A percentile compares a stretch with the other conserved stretches of the same genome.
phyloP scores from a whole-genome alignment of 768 basidiomycete genomes.

The Inosperma sp. region DNA sequence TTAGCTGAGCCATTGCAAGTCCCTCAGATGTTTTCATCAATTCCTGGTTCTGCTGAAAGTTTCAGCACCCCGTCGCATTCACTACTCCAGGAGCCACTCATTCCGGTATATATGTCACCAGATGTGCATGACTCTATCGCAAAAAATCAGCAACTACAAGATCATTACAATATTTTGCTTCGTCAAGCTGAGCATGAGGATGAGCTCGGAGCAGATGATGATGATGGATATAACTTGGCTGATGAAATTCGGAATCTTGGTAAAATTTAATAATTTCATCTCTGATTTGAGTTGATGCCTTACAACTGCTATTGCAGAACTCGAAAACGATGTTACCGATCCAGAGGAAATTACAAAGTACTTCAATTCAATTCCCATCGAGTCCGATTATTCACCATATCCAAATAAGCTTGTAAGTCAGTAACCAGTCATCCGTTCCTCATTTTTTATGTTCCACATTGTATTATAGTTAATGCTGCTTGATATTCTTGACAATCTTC shows the following conservation, averaged over 20 bases:
- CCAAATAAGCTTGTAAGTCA: neutral
- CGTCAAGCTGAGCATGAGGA: neutral
- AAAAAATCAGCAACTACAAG: neutral
- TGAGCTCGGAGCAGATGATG: neutral
- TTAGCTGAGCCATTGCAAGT: no score
- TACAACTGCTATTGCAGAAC: neutral
- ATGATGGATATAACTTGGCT: neutral
- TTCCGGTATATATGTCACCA: no score
- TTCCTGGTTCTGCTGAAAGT: no score
- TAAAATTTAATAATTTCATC: no score
- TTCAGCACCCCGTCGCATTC: no score
- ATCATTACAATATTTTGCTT: neutral
- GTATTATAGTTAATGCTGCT: slow-evolving; percentile 10
- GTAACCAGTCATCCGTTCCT: no score
- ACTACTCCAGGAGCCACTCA: no score
- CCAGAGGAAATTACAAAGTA: neutral
- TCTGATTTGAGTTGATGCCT: no score
- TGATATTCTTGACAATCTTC: slow-evolving; percentile 28
- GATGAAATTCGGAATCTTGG: neutral
- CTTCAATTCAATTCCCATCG: neutral
- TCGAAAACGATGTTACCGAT: neutral
- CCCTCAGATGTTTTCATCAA: no score
- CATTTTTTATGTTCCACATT: neutral
- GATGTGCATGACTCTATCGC: no score
- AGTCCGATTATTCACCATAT: neutral